phyloP scores from a whole-genome alignment of 768 basidiomycete species.

The Cystofilobasidium capitatum region DNA sequence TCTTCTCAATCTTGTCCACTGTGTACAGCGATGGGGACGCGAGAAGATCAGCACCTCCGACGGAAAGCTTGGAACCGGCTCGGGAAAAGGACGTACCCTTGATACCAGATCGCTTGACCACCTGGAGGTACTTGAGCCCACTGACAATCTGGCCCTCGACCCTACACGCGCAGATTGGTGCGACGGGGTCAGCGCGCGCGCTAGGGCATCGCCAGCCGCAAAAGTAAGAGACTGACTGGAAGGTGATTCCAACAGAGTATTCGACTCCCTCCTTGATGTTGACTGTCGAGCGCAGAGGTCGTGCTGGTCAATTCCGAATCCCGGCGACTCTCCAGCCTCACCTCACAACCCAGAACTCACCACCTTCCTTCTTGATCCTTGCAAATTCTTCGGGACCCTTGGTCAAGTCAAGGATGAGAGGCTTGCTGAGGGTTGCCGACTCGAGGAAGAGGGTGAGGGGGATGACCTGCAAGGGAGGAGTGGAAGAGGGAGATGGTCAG shows the following conservation, averaged over 20 bases:
- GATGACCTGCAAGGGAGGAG: slow-evolving; percentile 30
- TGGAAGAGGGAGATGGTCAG: background rate
- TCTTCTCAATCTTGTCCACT: slow-evolving; percentile 88
- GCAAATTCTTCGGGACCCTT: slow-evolving; percentile 45
- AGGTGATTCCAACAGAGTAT: slow-evolving; percentile 51
- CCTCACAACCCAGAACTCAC: too few species aligned
- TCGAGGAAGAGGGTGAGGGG: slow-evolving; percentile 56
- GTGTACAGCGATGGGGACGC: background rate
- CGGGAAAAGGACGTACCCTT: slow-evolving; percentile 47
- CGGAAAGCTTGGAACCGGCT: background rate
- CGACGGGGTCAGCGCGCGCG: slow-evolving; percentile 14
- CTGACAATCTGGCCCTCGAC: slow-evolving; percentile 79
- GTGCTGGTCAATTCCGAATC: too few species aligned
- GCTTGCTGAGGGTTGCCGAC: slow-evolving; percentile 58
- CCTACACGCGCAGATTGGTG: slow-evolving; percentile 63
- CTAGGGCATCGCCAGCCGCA: background rate
- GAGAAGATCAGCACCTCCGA: background rate
- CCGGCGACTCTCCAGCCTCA: too few species aligned
- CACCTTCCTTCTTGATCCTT: slow-evolving; percentile 64
- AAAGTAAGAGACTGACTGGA: slow-evolving; percentile 45
- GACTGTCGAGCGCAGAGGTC: background rate
- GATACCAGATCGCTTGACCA: slow-evolving; percentile 69
- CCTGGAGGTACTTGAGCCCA: slow-evolving; percentile 58
- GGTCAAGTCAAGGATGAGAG: slow-evolving; percentile 58
- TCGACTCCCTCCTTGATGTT: slow-evolving; percentile 50